Percentiles rank a stretch among this genome's conserved stretches.
Conservation (phyloP, 805 yeast species). For the Saccharomycopsis sp. region DNA sequence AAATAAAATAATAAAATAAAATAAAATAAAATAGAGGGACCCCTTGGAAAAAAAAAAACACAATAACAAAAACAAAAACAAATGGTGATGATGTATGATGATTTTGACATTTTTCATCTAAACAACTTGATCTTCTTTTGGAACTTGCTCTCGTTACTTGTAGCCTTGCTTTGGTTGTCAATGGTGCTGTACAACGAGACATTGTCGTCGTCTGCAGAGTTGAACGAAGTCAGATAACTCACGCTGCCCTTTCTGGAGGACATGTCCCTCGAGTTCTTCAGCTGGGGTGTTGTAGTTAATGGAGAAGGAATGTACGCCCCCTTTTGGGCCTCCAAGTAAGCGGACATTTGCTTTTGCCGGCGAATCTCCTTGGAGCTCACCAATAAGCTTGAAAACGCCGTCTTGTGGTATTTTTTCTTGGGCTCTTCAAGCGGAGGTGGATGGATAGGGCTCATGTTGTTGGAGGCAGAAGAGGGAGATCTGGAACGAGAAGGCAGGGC, state of each 20-base stretch:
- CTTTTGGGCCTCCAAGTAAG: constrained; percentile 1
- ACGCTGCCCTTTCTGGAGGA: background rate
- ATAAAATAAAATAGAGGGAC: no score
- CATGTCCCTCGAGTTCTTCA: background rate
- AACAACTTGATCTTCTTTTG: no score
- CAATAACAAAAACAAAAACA: no score
- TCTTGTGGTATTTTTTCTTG: constrained; percentile 6
- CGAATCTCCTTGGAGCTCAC: constrained; percentile 5
- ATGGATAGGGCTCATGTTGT: background rate
- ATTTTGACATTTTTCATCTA: no score
- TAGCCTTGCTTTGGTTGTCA: no score
- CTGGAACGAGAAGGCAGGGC: background rate
- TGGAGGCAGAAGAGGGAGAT: background rate
- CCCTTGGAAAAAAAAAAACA: background rate
- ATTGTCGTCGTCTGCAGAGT: background rate
- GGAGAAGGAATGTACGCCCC: background rate
- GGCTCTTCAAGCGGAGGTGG: background rate
- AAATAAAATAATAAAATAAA: no score
- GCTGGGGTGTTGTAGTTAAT: background rate
- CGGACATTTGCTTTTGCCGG: background rate
- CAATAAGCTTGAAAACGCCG: constrained; percentile 7
- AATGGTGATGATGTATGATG: no score
- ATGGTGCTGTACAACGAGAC: background rate
- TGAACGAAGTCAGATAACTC: background rate
- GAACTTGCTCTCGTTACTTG: no score